Base-by-base conservation (phyloP, 2,329 filamentous ascomycete genomes). In the Tothia fuscella region DNA sequence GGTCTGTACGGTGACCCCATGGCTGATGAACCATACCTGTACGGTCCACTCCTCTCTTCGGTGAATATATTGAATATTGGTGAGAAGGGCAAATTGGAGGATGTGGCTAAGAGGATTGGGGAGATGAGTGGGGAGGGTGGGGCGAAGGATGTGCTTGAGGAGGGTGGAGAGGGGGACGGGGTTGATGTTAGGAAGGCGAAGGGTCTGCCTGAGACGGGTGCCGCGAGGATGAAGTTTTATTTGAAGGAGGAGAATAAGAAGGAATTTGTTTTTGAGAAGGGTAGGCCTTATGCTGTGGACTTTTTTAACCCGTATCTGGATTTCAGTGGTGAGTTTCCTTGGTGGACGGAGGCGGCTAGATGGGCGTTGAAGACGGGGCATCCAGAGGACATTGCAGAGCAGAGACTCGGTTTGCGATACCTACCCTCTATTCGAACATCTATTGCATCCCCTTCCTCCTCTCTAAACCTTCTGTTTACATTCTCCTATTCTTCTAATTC, bases 221-320 rank as follows among this genome's bases (percentile, higher is more conserved):
- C 57, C 17, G 65, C 58, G 41, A 63, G 80, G 47, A 75, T 73
- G 58, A 79, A 77, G 52, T 64, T 66, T 51, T 82, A 80, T 51
- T 61, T 82, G 42, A 65, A 66, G 4, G 67, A 76, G 51, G 57
- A 59, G 17, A 67, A 71, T 43, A 61, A 76, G 48, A 68, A 68
- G 48, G 57, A 59, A 2, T 82, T 80, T 54, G 64, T 62, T 9
- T 82, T 81, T 55, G 74, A 80, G 52, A 64, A 65, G 38, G 78
- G 75, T 0, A 64, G 76, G 48, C 62, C 68, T 44, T 82, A 82
- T 60, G 62, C 67, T 46, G 72, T 68, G 48, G 79, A 83, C 57
- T 96, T 98, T 60, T 93, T 80, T 61, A 96, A 96, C 58, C 82
- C 83, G 2, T 95, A 93, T 61, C 62, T 98, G 34, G 86, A 93